Evolutionary conservation across 345 rosid species (phyloP), one percentile per base, ranked within the genome.

Genomic region (Eucalyptus pauciflora): DNA sequence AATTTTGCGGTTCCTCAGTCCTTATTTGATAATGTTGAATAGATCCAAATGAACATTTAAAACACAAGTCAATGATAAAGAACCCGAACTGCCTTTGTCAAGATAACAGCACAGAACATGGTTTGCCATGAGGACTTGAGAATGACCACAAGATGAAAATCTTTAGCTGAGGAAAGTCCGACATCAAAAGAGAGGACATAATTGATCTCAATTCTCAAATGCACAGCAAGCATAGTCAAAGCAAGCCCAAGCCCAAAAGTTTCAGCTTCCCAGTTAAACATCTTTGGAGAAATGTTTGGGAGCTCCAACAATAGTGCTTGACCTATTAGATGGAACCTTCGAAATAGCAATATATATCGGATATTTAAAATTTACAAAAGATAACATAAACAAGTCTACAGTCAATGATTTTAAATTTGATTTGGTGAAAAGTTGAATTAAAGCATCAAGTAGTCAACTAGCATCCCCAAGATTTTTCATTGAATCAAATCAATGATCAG

Each of bases 1-100:
- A 81, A 86, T 86, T 87, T 69, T 93, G 91, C 8, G 91, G 92
- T 60, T 93, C 93, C 4, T 86, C 29, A 3, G 87, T 51, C 27
- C 22, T 31, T n/a, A 31, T 37, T 86, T 18, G 45, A 16, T 60
- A 33, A 16, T 69, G 17, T 51, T 50, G 62, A 56, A 51, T 71
- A 37, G 25, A 37, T 71, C 25, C 46, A 71, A 71, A 71, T 37
- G 2, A 37, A 71, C 45, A 43, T 37, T 2, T 37, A 43, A 37
- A 37, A 37, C 87, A 86, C 29, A 86, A 56, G 64, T 50, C 86
- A 18, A 5, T 2, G 43, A 37, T 71, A 6, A 71, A 71, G 46
- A 71, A 71, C 41, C 81, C 2, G 0, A 37, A 71, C 81, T 3
- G 81, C 46, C 15, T 37, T 71, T 37, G 20, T 69, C 24, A 9